phyloP scores from a whole-genome alignment of 352 stramenopile species.

The Pythium biforme region DNA sequence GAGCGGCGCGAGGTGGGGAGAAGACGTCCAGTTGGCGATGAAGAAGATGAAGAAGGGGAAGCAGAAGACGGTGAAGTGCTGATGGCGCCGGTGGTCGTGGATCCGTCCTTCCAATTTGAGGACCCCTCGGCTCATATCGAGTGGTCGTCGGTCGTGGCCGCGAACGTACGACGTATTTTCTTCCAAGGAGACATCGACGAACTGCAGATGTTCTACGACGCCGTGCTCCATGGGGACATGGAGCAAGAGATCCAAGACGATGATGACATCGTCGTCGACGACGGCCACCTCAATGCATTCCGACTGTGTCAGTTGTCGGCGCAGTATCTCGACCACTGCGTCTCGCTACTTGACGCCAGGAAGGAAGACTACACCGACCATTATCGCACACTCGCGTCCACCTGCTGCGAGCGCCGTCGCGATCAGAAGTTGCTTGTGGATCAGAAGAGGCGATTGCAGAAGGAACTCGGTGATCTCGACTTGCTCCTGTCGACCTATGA shows the following conservation, averaged over 20 bases:
- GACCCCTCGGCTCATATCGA: conserved; percentile 48
- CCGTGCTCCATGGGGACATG: conserved; percentile 59
- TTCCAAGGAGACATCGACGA: conserved; percentile 58
- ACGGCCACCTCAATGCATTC: conserved; percentile 49
- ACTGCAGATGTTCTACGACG: conserved; percentile 48
- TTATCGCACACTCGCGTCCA: conserved; percentile 24
- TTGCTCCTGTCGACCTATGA: conserved; percentile 55
- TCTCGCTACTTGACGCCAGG: conserved; percentile 37
- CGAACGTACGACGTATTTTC: conserved; percentile 63
- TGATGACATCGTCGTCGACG: conserved; percentile 49
- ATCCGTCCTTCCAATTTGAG: conserved; percentile 60
- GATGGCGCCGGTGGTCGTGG: conserved; percentile 22
- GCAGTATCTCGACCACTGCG: conserved; percentile 70
- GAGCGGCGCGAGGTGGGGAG: background rate
- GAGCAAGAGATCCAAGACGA: conserved; percentile 47
- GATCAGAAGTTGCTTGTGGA: conserved; percentile 25
- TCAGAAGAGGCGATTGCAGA: conserved; percentile 41
- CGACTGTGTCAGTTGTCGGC: conserved; percentile 54
- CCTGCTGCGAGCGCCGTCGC: conserved; percentile 20
- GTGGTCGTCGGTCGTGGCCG: conserved; percentile 54
- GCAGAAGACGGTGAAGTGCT: background rate
- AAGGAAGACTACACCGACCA: conserved; percentile 45
- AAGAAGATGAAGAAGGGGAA: background rate
- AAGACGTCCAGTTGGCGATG: background rate
- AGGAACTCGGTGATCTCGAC: conserved; percentile 53